Evolutionary conservation across 441 rosid species (phyloP).

Genomic region (Adansonia madagascariensis): DNA sequence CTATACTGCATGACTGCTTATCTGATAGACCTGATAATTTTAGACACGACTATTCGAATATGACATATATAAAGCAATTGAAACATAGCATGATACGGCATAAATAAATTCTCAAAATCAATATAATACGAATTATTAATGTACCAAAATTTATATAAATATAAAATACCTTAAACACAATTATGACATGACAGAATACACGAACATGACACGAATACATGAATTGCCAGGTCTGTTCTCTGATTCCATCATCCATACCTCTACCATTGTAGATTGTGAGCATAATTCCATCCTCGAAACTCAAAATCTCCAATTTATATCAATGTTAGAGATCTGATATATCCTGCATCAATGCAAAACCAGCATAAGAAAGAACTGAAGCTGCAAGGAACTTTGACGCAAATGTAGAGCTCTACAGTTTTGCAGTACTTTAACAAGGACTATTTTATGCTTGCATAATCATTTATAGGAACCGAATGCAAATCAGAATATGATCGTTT

Average conservation of each 20-base stretch:
- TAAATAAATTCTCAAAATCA: too few relatives aligned
- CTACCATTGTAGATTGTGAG: constrained; percentile 9
- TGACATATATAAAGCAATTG: too few relatives aligned
- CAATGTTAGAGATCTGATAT: background rate
- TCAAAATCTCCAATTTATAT: constrained; percentile 13
- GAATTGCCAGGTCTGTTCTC: too few relatives aligned
- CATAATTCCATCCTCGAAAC: background rate
- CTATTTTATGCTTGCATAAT: constrained; percentile 14
- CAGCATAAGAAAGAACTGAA: background rate
- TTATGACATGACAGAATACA: too few relatives aligned
- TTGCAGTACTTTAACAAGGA: constrained; percentile 1
- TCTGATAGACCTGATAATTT: background rate
- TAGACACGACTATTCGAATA: too few relatives aligned
- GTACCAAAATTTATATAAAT: too few relatives aligned
- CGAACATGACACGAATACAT: too few relatives aligned
- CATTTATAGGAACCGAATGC: background rate
- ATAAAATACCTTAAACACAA: too few relatives aligned
- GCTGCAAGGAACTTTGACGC: constrained; percentile 19
- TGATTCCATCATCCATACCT: constrained; percentile 1
- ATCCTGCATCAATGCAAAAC: background rate
- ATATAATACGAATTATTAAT: too few relatives aligned
- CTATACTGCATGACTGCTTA: background rate
- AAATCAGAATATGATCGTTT: background rate
- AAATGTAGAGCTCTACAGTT: background rate
- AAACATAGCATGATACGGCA: too few relatives aligned